These are phyloP conservation scores for Phialemonium atrogriseum DNA, from an alignment of 2,329 filamentous ascomycete species.

Conservation along the genomic window DNA sequence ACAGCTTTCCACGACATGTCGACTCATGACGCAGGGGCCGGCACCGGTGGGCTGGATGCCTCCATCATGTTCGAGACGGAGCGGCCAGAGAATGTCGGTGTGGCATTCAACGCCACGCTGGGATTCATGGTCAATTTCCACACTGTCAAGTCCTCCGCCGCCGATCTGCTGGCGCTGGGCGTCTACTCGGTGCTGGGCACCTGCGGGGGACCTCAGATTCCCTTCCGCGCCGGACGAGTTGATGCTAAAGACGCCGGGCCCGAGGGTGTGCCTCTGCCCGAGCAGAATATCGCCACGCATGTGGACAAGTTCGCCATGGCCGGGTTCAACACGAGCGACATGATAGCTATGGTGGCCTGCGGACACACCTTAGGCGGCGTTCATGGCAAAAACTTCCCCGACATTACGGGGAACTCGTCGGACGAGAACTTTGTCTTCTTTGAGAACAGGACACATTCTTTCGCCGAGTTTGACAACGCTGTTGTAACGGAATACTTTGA, in stretches of 20 bases:
- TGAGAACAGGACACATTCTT: no score
- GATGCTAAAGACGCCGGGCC: background rate
- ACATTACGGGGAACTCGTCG: slow-evolving; percentile 9
- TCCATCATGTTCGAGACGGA: slow-evolving; percentile 1
- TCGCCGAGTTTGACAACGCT: slow-evolving; percentile 30
- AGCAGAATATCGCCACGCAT: no score
- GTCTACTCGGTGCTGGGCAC: background rate
- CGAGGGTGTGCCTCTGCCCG: background rate
- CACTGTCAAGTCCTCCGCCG: background rate
- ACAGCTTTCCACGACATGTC: no score
- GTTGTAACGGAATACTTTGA: slow-evolving; percentile 34
- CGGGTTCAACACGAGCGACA: slow-evolving; percentile 15
- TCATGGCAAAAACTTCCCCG: slow-evolving; percentile 16
- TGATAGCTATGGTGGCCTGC: slow-evolving; percentile 18
- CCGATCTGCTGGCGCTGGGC: background rate
- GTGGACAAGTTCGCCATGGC: slow-evolving; percentile 10
- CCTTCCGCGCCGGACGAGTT: background rate
- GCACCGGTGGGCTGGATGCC: background rate
- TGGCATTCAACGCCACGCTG: background rate
- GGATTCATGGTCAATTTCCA: background rate
- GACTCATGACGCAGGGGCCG: no score
- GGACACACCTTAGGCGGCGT: slow-evolving; percentile 18
- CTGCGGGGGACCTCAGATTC: background rate
- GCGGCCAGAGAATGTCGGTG: background rate
- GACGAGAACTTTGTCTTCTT: no score